Evolutionary conservation across 1,284 basidiomycete genomes (phyloP).

Genomic region (Ustilago esculenta): DNA sequence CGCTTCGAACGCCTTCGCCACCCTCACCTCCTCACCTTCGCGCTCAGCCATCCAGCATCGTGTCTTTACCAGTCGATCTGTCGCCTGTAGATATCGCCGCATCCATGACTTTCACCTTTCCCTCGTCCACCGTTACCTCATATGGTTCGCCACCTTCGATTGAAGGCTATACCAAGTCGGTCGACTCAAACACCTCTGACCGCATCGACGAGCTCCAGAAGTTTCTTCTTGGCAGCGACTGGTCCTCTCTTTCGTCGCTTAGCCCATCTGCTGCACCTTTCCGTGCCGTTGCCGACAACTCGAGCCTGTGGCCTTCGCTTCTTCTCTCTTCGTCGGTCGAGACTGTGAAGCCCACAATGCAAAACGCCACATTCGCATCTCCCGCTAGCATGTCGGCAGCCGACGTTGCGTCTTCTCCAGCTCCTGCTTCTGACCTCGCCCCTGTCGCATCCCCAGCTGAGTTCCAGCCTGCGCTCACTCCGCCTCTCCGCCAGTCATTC

Average conservation of each 20-base stretch:
- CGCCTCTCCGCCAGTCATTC: constrained; percentile 34
- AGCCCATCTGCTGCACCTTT: constrained; percentile 15
- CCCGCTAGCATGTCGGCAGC: not conserved
- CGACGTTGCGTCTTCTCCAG: not conserved
- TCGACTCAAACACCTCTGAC: constrained; percentile 11
- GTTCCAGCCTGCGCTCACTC: constrained; percentile 23
- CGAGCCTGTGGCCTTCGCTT: constrained; percentile 9
- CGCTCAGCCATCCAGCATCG: too few relatives aligned
- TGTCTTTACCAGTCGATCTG: constrained; percentile 11
- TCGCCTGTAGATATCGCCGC: constrained; percentile 19
- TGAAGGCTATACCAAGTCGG: constrained; percentile 20
- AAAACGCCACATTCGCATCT: not conserved
- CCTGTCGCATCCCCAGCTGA: not conserved
- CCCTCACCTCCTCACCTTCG: too few relatives aligned
- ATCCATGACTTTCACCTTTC: constrained; percentile 25
- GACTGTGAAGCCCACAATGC: constrained; percentile 14
- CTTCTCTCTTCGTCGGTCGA: constrained; percentile 17
- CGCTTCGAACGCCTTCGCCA: too few relatives aligned
- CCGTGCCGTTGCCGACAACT: constrained; percentile 7
- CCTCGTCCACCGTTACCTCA: constrained; percentile 11
- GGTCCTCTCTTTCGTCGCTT: constrained; percentile 40
- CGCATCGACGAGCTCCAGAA: constrained; percentile 39
- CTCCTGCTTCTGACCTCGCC: not conserved
- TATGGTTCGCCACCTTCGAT: constrained; percentile 22
- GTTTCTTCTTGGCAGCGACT: constrained; percentile 41